Evolutionary conservation across 1,284 basidiomycete genomes (phyloP), one percentile per base, ranked within the genome.

Genomic region (Gyrodon tennesseensis): DNA sequence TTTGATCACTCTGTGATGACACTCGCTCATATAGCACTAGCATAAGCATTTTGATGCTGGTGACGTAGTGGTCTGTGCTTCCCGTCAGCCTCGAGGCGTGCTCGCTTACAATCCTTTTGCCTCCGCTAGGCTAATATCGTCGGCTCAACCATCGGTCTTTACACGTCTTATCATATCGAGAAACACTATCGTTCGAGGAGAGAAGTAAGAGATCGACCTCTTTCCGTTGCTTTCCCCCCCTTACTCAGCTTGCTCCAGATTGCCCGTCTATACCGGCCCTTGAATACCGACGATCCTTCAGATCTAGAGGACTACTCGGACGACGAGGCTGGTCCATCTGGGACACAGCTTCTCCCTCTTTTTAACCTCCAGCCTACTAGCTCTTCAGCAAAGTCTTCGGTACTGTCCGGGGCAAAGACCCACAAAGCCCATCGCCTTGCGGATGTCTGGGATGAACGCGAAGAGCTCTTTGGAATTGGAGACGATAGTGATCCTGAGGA

Each of bases 31-130:
- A n/a, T 63, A 25, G 51, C 63, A 58, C 41, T 62, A 92, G 86
- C 86, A 89, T 74, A 93, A 94, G 74, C 81, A 85, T 61, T 94
- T 96, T 71, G 86, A 94, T 67, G 76, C 85, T 41, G 89, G 89
- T 56, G 91, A 95, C 76, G 79, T 96, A 56, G 76, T 89, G 63
- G 90, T 91, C 65, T 62, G 87, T 23, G 44, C 61, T 44, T 58
- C 58, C 62, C 66, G 54, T 69, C 61, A 54, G 43, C 56, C 55
- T 60, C 64, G 25, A 48, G 56, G 27, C 40, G 60, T 40, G 40
- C 58, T 56, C 52, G 62, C 62, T 68, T 46, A 69, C 39, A 12
- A 55, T 41, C 46, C 64, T 16, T 34, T 65, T 52, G 54, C 60
- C 51, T 54, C 13, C 51, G 12, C 61, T 66, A 92, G 91, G 93